Percentiles rank a stretch among this genome's conserved stretches.
Evolutionary conservation across 163 green algal species (phyloP).

Genomic region (Chloroidium sp.): DNA sequence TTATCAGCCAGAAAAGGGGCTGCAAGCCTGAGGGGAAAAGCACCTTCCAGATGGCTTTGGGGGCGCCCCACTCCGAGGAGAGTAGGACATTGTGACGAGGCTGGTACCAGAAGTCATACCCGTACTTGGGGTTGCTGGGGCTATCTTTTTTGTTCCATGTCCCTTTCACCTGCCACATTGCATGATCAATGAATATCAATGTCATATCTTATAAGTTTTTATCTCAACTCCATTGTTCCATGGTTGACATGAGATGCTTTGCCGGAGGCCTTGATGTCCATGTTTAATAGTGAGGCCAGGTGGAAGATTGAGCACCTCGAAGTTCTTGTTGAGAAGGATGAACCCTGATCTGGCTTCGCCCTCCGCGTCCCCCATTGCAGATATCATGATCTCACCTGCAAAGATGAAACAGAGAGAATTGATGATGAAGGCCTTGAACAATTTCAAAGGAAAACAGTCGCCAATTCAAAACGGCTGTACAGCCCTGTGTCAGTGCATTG

Average conservation of each 20-base stretch:
- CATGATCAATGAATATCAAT: too few species aligned
- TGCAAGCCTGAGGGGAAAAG: not conserved
- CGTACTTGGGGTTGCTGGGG: slow-evolving; percentile 21
- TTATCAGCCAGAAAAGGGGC: not conserved
- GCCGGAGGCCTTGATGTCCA: too few species aligned
- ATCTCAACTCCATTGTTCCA: too few species aligned
- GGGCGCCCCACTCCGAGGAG: slow-evolving; percentile 59
- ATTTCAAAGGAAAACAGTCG: too few species aligned
- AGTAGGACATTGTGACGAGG: slow-evolving; percentile 75
- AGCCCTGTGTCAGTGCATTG: not conserved
- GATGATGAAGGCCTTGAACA: too few species aligned
- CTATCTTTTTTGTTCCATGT: slow-evolving; percentile 44
- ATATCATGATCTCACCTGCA: slow-evolving; percentile 26
- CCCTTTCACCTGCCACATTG: slow-evolving; percentile 15
- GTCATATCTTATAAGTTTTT: too few species aligned
- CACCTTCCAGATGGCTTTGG: slow-evolving; percentile 56
- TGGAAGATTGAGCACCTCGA: slow-evolving; percentile 26
- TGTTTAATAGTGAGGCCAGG: too few species aligned
- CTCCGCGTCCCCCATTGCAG: slow-evolving; percentile 37
- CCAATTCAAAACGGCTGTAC: not conserved
- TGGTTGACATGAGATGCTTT: too few species aligned
- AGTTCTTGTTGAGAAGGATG: slow-evolving; percentile 60
- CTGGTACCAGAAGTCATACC: slow-evolving; percentile 82
- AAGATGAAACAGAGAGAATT: too few species aligned
- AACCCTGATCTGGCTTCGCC: slow-evolving; percentile 54